Conservation (phyloP, 2,329 filamentous ascomycete genomes). For the Monosporascus sp. region DNA sequence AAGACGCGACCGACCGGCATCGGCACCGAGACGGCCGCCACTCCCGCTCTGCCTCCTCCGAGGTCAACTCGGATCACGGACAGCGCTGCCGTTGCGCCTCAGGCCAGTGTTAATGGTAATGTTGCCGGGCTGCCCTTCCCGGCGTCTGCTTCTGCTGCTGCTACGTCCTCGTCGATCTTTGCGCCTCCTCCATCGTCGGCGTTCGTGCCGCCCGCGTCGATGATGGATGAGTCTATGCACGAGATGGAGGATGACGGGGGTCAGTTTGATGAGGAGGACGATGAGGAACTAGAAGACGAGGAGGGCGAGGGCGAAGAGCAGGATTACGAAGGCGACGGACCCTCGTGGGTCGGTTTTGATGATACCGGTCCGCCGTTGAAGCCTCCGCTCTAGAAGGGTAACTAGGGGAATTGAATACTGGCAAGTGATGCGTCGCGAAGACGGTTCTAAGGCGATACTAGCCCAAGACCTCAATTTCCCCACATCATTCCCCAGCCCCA, state of each 20-base stretch:
- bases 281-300: slow-evolving; percentile 1
- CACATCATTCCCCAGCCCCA: no score
- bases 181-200: no score
- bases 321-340: slow-evolving; percentile 8
- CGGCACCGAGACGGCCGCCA: no score
- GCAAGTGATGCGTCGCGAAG: no score
- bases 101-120: no score
- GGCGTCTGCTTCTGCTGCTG: background rate
- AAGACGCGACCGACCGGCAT: background rate
- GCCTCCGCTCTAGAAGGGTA: slow-evolving; percentile 6
- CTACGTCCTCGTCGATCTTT: background rate
- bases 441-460: no score
- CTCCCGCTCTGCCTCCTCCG: no score
- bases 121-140: no score
- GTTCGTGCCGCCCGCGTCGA: background rate
- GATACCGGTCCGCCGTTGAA: slow-evolving; percentile 10
- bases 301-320: slow-evolving; percentile 7
- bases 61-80: background rate
- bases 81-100: no score
- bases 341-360: slow-evolving; percentile 12
- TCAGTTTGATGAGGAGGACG: background rate
- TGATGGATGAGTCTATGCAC: background rate
- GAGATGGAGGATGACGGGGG: background rate
- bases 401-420: no score
- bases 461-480: no score